phyloP scores from a whole-genome alignment of 257 asterid species.

The Nicotiana paniculata region DNA sequence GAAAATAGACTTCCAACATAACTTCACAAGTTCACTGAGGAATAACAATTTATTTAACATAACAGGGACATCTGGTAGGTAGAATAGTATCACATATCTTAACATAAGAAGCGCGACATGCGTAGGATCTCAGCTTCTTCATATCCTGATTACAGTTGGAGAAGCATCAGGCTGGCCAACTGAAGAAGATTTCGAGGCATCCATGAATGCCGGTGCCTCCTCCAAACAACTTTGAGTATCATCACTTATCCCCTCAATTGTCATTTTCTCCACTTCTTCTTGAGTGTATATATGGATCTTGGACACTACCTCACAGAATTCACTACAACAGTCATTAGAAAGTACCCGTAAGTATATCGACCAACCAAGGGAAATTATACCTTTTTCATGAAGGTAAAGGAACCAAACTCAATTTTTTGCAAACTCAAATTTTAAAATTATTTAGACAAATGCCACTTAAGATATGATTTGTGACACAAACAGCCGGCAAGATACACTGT shows the following conservation, averaged over 20 bases:
- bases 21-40: not conserved
- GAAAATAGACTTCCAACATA: slow-evolving; percentile 1
- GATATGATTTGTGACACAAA: too few species aligned
- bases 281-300: slow-evolving; percentile 86
- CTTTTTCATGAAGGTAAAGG: not conserved
- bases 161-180: slow-evolving; percentile 65
- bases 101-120: not conserved
- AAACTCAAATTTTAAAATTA: too few species aligned
- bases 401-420: too few species aligned
- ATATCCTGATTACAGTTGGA: slow-evolving; percentile 34
- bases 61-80: not conserved
- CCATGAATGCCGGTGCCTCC: slow-evolving; percentile 54
- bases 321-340: slow-evolving; percentile 39
- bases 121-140: not conserved
- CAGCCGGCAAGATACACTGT: too few species aligned
- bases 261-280: slow-evolving; percentile 89
- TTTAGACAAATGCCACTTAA: too few species aligned
- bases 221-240: slow-evolving; percentile 94
- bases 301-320: slow-evolving; percentile 69
- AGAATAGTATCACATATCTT: not conserved
- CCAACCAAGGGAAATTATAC: not conserved
- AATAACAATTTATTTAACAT: not conserved
- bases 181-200: slow-evolving; percentile 73
- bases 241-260: slow-evolving; percentile 63
- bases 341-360: not conserved